phyloP scores from a whole-genome alignment of 768 basidiomycete genomes.

The Serpula lacrymans region DNA sequence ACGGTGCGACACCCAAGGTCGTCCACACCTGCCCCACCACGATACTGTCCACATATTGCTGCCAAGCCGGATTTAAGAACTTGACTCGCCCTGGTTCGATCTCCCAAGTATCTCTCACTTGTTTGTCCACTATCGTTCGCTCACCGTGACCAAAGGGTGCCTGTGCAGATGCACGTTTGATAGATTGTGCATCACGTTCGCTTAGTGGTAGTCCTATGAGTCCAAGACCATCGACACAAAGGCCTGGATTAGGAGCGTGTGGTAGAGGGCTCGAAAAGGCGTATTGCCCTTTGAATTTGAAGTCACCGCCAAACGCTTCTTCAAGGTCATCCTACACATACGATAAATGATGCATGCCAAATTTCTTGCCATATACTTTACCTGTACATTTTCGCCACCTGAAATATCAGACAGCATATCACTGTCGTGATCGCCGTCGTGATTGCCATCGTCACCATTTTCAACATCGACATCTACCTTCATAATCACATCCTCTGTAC shows the following conservation, averaged over 20 bases:
- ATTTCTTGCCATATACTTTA: too few relatives aligned
- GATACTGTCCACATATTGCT: constrained; percentile 24
- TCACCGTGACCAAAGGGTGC: constrained; percentile 46
- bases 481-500: too few relatives aligned
- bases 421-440: too few relatives aligned
- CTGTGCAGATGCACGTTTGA: constrained; percentile 33
- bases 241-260: constrained; percentile 38
- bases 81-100: constrained; percentile 37
- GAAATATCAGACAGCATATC: too few relatives aligned
- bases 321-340: constrained; percentile 34
- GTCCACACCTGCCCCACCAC: constrained; percentile 30
- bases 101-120: constrained; percentile 50
- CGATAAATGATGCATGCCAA: too few relatives aligned
- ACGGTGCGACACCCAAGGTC: constrained; percentile 33
- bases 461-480: too few relatives aligned
- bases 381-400: too few relatives aligned
- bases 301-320: constrained; percentile 23
- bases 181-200: constrained; percentile 33
- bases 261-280: constrained; percentile 24
- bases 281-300: constrained; percentile 32
- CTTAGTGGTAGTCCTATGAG: constrained; percentile 42
- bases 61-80: constrained; percentile 43
- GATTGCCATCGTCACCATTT: too few relatives aligned
- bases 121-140: constrained; percentile 39
- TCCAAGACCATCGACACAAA: constrained; percentile 38